Evolutionary conservation across 345 rosid species (phyloP).

Genomic region (Euphorbia peplus): DNA sequence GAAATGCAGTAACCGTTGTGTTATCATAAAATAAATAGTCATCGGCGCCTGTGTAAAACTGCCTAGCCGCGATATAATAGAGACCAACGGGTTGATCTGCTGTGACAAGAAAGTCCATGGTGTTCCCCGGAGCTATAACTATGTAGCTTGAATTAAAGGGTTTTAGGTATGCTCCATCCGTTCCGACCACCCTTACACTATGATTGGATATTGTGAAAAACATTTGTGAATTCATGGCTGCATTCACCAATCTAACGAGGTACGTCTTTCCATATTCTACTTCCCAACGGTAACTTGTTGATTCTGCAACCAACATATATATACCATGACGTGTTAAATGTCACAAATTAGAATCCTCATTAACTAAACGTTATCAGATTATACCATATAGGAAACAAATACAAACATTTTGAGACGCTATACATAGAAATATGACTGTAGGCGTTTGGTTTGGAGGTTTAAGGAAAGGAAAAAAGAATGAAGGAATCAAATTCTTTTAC

Average conservation of each 20-base stretch:
- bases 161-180: slow-evolving; percentile 31
- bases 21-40: slow-evolving; percentile 41
- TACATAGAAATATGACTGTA: no score
- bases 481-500: no score
- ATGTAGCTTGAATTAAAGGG: slow-evolving; percentile 37
- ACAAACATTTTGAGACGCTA: no score
- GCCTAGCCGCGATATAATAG: slow-evolving; percentile 71
- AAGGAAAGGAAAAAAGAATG: no score
- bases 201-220: slow-evolving; percentile 36
- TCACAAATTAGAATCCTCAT: no score
- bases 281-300: slow-evolving; percentile 26
- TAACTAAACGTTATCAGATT: no score
- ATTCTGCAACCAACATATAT: no score
- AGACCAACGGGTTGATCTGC: slow-evolving; percentile 61
- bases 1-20: slow-evolving; percentile 78
- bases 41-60: background rate
- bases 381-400: no score
- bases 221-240: slow-evolving; percentile 21
- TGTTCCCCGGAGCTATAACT: slow-evolving; percentile 71
- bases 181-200: slow-evolving; percentile 32
- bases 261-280: slow-evolving; percentile 34
- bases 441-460: no score
- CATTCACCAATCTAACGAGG: slow-evolving; percentile 35
- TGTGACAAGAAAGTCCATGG: slow-evolving; percentile 62
- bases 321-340: no score